A percentile compares a stretch with the other conserved stretches of the same genome.
Conservation (phyloP, 73 alveolate genomes). For the Paraurostyla sp. region DNA sequence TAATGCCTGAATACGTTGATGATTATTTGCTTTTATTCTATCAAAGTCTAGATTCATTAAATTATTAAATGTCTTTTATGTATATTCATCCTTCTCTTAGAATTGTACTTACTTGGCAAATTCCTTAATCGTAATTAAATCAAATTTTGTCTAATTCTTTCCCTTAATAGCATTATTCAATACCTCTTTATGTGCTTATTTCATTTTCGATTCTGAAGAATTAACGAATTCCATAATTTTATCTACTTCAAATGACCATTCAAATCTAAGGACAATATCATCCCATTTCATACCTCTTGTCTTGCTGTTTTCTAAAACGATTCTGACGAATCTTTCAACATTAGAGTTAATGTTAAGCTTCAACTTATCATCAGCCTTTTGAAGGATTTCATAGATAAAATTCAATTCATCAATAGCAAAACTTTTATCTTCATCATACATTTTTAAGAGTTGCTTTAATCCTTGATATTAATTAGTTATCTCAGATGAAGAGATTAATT, state of each 20-base stretch:
- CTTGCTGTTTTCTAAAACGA: not conserved
- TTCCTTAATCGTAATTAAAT: not conserved
- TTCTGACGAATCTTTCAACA: not conserved
- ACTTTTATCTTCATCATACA: not conserved
- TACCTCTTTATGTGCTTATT: not conserved
- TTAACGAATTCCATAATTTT: not conserved
- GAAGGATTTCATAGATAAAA: not conserved
- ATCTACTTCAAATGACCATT: slow-evolving; percentile 13
- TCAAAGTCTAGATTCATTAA: not conserved
- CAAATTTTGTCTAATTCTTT: not conserved
- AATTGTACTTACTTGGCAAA: not conserved
- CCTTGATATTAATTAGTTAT: too few relatives aligned
- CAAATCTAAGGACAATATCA: slow-evolving; percentile 31
- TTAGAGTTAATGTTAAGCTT: not conserved
- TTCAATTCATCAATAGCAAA: not conserved
- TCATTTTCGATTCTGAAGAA: not conserved
- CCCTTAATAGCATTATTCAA: not conserved
- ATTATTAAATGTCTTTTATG: not conserved
- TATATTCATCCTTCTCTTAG: not conserved
- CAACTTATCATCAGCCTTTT: not conserved
- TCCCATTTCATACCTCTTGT: slow-evolving; percentile 2
- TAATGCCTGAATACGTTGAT: not conserved
- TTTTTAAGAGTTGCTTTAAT: not conserved
- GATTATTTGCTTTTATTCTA: not conserved
- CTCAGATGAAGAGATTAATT: too few relatives aligned